phyloP scores from a whole-genome alignment of 495 filamentous ascomycete species.

The Podospora appendiculata region DNA sequence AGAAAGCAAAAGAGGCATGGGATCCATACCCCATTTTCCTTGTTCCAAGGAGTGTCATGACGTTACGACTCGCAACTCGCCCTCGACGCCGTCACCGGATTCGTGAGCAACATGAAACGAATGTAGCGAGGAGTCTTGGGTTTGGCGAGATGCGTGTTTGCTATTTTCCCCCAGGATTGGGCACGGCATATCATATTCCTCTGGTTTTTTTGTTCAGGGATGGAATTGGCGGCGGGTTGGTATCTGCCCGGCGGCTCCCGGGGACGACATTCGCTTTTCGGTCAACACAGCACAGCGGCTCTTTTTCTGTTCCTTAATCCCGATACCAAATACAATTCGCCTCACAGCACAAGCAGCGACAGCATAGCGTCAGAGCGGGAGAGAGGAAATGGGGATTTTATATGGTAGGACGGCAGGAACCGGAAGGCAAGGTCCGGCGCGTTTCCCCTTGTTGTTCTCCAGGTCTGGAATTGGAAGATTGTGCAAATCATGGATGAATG shows the following conservation, averaged over 20 bases:
- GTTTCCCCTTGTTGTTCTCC: not conserved
- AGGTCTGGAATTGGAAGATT: slow-evolving; percentile 1
- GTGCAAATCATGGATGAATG: not conserved
- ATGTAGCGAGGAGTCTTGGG: slow-evolving; percentile 21
- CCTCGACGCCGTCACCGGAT: slow-evolving; percentile 14
- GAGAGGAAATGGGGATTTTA: not conserved
- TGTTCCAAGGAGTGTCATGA: slow-evolving; percentile 19
- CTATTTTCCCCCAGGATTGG: slow-evolving; percentile 8
- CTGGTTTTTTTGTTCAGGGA: slow-evolving; percentile 1
- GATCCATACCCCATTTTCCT: slow-evolving; percentile 21
- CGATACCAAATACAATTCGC: slow-evolving; percentile 26
- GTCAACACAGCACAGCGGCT: slow-evolving; percentile 11
- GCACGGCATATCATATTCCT: slow-evolving; percentile 8
- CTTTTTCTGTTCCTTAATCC: slow-evolving; percentile 5
- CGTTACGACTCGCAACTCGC: slow-evolving; percentile 27
- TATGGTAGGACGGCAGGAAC: not conserved
- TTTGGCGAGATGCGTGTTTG: slow-evolving; percentile 6
- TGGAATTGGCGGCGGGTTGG: not conserved
- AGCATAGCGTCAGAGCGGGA: slow-evolving; percentile 18
- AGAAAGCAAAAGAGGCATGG: slow-evolving; percentile 3
- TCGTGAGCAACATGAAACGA: slow-evolving; percentile 10
- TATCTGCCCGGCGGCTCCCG: slow-evolving; percentile 13
- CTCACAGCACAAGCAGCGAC: slow-evolving; percentile 22
- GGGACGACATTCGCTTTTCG: slow-evolving; percentile 11
- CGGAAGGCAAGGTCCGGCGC: not conserved